Evolutionary conservation across 2,329 filamentous ascomycete genomes (phyloP).

Genomic region (Stylonectria norvegica): DNA sequence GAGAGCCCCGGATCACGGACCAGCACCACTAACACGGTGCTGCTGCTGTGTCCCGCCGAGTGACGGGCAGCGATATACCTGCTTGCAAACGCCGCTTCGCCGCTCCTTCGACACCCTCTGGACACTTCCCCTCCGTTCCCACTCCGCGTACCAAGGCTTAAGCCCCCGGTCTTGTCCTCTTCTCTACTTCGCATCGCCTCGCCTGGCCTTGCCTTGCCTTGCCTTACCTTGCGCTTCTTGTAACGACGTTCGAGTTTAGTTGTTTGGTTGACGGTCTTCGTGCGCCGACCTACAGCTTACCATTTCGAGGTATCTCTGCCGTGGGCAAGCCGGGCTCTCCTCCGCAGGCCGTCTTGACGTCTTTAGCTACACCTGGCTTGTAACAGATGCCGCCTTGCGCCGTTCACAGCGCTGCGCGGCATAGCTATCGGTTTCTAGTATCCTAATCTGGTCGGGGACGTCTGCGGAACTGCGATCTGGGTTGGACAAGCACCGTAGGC

Average conservation of each 20-base stretch:
- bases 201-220: constrained; percentile 19
- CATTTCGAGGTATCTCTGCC: too few species aligned
- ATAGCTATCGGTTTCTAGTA: constrained; percentile 12
- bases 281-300: too few species aligned
- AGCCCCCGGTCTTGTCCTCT: constrained; percentile 27
- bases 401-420: constrained; percentile 12
- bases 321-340: too few species aligned
- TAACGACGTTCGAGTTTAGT: constrained; percentile 14
- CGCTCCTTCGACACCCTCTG: constrained; percentile 17
- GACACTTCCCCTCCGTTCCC: constrained; percentile 23
- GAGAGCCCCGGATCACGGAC: constrained; percentile 42
- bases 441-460: constrained; percentile 14
- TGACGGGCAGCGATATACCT: constrained; percentile 33
- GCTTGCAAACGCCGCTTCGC: constrained; percentile 28
- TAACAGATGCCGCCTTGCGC: constrained; percentile 11
- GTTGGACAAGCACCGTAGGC: constrained; percentile 19
- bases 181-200: constrained; percentile 25
- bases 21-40: constrained; percentile 33
- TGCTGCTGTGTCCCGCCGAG: constrained; percentile 30
- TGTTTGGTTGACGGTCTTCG: constrained; percentile 13
- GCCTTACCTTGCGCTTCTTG: too few species aligned
- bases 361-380: too few species aligned
- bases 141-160: constrained; percentile 25
- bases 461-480: constrained; percentile 15
- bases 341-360: constrained; percentile 2